Evolutionary conservation across 768 basidiomycete species (phyloP).

Genomic region (Xanthoconium purpureum): DNA sequence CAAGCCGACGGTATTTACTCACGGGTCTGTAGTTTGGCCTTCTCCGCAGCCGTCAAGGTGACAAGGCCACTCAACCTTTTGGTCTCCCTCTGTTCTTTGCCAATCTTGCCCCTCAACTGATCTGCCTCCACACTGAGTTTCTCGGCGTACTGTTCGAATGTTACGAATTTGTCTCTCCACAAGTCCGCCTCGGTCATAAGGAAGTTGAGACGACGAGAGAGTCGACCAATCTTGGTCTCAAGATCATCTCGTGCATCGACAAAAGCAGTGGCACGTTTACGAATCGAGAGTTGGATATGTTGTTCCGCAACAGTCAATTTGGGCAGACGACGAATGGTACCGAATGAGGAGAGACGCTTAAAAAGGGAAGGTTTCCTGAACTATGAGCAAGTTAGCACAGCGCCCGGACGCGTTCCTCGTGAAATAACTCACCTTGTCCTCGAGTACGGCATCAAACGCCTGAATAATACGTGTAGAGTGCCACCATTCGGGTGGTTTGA

Average conservation of each 20-base stretch:
- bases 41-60: constrained; percentile 74
- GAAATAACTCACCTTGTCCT: constrained; percentile 61
- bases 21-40: constrained; percentile 76
- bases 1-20: constrained; percentile 31
- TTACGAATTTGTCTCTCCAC: constrained; percentile 92
- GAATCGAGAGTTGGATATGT: constrained; percentile 81
- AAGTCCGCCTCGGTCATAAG: constrained; percentile 87
- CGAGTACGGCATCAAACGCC: constrained; percentile 84
- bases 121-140: constrained; percentile 83
- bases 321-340: constrained; percentile 64
- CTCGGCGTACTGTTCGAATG: constrained; percentile 93
- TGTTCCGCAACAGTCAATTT: constrained; percentile 79
- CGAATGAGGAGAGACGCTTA: constrained; percentile 79
- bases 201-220: constrained; percentile 83
- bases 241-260: constrained; percentile 92
- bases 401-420: background rate
- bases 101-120: constrained; percentile 82
- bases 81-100: constrained; percentile 87
- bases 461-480: constrained; percentile 86
- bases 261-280: constrained; percentile 91
- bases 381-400: constrained; percentile 35
- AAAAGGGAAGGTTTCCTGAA: constrained; percentile 87
- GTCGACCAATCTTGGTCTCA: constrained; percentile 88
- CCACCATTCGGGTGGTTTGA: constrained; percentile 94
- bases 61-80: constrained; percentile 79